These are phyloP conservation scores for Acanthamoeba divionensis DNA, from an alignment of 208 protist species.

Conservation along the genomic window DNA sequence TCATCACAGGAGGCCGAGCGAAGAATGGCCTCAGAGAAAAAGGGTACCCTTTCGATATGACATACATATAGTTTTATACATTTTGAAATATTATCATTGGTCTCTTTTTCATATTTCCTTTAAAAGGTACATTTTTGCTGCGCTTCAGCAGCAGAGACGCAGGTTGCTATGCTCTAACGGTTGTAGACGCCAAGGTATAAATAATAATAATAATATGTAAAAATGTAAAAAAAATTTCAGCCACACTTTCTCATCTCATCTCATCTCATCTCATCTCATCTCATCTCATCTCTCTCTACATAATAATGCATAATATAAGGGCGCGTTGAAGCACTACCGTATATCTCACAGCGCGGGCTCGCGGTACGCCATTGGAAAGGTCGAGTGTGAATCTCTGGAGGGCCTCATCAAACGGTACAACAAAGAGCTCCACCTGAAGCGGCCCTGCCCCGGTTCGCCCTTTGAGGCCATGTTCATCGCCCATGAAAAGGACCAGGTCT, in stretches of 20 bases:
- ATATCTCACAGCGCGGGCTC: constrained; percentile 18
- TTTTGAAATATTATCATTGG: too few relatives aligned
- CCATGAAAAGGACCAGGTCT: not conserved
- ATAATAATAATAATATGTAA: too few relatives aligned
- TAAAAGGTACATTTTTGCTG: constrained; percentile 35
- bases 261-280: too few relatives aligned
- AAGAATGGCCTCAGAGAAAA: constrained; percentile 23
- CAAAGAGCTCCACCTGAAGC: constrained; percentile 53
- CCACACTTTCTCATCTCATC: too few relatives aligned
- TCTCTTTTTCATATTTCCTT: too few relatives aligned
- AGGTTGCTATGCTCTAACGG: constrained; percentile 44
- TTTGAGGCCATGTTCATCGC: constrained; percentile 44
- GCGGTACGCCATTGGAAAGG: constrained; percentile 39
- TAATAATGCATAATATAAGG: too few relatives aligned
- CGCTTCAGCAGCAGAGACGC: constrained; percentile 32
- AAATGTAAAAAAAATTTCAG: too few relatives aligned
- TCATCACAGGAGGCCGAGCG: constrained; percentile 38
- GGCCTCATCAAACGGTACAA: constrained; percentile 38
- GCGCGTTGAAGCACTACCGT: constrained; percentile 40
- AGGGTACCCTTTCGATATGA: constrained; percentile 17
- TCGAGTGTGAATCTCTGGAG: constrained; percentile 22
- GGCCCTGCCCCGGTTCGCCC: constrained; percentile 36
- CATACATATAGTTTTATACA: too few relatives aligned
- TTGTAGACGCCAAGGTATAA: constrained; percentile 26
- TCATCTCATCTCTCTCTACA: too few relatives aligned